phyloP scores from a whole-genome alignment of 2,329 filamentous ascomycete genomes.

The Neopestalotiopsis rosae region DNA sequence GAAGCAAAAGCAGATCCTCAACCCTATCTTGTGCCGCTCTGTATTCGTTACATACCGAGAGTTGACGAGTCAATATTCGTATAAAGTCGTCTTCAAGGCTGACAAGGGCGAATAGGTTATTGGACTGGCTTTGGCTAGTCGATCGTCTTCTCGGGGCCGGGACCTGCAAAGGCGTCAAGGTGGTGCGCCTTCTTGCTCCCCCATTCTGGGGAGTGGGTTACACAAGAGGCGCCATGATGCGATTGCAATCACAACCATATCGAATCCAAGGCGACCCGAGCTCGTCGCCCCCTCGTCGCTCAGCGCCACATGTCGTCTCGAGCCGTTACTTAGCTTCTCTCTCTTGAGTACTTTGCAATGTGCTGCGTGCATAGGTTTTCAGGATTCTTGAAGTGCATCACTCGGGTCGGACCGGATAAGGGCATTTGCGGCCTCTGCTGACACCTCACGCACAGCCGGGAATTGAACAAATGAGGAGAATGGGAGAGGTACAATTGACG shows the following conservation, averaged over 20 bases:
- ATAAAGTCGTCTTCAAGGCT: slow-evolving; percentile 1
- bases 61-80: slow-evolving; percentile 1
- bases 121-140: not conserved
- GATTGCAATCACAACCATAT: not conserved
- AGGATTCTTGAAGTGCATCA: not conserved
- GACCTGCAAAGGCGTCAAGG: not conserved
- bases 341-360: not conserved
- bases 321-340: not conserved
- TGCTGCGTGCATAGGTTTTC: not conserved
- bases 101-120: not conserved
- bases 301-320: not conserved
- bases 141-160: not conserved
- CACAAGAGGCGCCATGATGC: slow-evolving; percentile 12
- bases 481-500: not conserved
- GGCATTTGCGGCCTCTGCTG: not conserved
- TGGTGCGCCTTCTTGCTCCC: not conserved
- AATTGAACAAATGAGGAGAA: not conserved
- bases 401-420: not conserved
- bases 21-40: not conserved
- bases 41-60: slow-evolving; percentile 1
- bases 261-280: not conserved
- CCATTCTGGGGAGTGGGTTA: slow-evolving; percentile 3
- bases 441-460: not conserved
- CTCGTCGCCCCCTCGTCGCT: not conserved
- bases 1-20: not conserved